Conservation (phyloP, 345 rosid species). For the Acer saccharum region DNA sequence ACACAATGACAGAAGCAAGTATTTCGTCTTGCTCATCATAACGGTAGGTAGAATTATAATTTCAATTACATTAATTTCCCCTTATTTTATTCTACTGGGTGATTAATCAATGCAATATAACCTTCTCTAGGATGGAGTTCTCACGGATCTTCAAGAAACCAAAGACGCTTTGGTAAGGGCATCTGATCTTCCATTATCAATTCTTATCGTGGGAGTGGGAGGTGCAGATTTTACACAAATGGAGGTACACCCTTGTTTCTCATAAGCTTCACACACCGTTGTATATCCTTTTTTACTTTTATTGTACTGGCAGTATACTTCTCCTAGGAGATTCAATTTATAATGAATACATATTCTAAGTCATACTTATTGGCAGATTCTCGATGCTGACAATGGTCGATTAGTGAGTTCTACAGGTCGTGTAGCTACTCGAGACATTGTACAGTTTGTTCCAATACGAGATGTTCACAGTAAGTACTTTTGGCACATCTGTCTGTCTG, state of each 20-base stretch:
- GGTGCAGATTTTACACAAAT: slow-evolving; percentile 76
- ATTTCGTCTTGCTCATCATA: slow-evolving; percentile 60
- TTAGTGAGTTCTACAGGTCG: too few species aligned
- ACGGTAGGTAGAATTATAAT: slow-evolving; percentile 39
- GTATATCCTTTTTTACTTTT: too few species aligned
- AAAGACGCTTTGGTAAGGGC: slow-evolving; percentile 78
- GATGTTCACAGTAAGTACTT: too few species aligned
- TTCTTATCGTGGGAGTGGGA: slow-evolving; percentile 92
- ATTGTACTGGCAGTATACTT: too few species aligned
- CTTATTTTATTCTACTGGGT: neutral
- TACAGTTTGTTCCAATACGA: too few species aligned
- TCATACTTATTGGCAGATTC: too few species aligned
- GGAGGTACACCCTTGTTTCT: slow-evolving; percentile 59
- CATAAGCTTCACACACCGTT: too few species aligned
- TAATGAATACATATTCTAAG: too few species aligned
- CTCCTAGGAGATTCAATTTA: too few species aligned
- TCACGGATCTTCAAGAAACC: slow-evolving; percentile 78
- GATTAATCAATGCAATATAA: too few species aligned
- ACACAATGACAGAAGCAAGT: slow-evolving; percentile 27
- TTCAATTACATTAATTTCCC: neutral
- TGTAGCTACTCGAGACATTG: too few species aligned
- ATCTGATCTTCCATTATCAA: slow-evolving; percentile 90
- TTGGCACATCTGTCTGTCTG: neutral
- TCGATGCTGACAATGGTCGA: too few species aligned
- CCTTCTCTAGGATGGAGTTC: slow-evolving; percentile 73